Percentiles rank a stretch among this genome's conserved stretches.
phyloP scores from a whole-genome alignment of 352 stramenopile genomes.

The Lagenidium sp. region DNA sequence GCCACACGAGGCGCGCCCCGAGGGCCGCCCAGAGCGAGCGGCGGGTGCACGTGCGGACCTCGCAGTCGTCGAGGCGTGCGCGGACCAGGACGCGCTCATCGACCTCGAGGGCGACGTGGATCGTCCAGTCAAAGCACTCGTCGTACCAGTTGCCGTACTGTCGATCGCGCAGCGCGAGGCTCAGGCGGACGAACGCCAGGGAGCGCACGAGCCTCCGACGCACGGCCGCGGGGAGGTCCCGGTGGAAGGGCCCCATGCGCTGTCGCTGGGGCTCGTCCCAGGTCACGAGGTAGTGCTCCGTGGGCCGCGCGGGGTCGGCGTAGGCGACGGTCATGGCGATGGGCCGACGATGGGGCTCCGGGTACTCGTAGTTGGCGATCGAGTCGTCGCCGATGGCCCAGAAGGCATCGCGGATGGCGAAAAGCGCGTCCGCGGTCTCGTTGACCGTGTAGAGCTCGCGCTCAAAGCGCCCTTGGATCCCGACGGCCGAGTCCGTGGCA shows the following conservation, averaged over 20 bases:
- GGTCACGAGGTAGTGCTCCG: neutral
- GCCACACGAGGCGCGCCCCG: constrained; percentile 61
- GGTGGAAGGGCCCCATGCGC: constrained; percentile 54
- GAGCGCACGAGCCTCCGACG: constrained; percentile 43
- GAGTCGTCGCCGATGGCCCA: constrained; percentile 57
- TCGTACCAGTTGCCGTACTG: constrained; percentile 73
- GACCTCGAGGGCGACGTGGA: constrained; percentile 43
- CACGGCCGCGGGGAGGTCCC: constrained; percentile 18
- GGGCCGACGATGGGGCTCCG: too few species aligned
- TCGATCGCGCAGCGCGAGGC: constrained; percentile 51
- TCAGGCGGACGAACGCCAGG: constrained; percentile 29
- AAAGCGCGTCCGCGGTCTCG: constrained; percentile 46
- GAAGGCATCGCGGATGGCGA: constrained; percentile 67
- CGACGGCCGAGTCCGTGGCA: constrained; percentile 32
- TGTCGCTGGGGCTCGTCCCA: constrained; percentile 7
- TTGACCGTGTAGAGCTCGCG: constrained; percentile 71
- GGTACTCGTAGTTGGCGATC: constrained; percentile 80
- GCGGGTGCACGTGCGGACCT: constrained; percentile 35
- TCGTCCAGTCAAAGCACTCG: constrained; percentile 79
- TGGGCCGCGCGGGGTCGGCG: constrained; percentile 20
- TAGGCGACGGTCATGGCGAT: constrained; percentile 11
- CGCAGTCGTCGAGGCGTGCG: constrained; percentile 47
- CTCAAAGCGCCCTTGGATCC: constrained; percentile 48
- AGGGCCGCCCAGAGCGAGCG: constrained; percentile 46
- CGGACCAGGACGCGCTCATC: constrained; percentile 37